Base-by-base conservation (phyloP, 176 grass and related monocot genomes). In the Olyra latifolia region DNA sequence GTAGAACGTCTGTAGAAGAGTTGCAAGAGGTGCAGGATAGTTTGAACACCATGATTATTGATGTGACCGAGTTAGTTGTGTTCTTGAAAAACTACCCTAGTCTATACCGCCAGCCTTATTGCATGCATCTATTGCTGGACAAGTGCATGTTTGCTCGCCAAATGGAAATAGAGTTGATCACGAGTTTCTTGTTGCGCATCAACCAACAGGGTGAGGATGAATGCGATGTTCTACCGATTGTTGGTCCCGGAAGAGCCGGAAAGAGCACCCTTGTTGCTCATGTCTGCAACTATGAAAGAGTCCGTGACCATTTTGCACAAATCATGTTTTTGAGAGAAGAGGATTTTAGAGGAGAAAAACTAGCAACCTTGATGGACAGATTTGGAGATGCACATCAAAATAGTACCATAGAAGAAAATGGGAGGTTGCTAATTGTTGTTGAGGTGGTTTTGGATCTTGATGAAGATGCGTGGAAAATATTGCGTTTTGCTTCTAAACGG, bases 181-280 rank as follows among this genome's bases (percentile, higher is more conserved):
- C 69, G 0, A 56, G 56, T 0, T 80, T 80, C 16, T 0, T 80
- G 23, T 9, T 80, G 48, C 46, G 24, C 0, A 24, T 1, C 8
- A 17, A 78, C 4, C 19, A 9, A 9, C 22, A 20, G 14, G 17
- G 7, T 63, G 10, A 0, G 1, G 16, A 25, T 17, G 32, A 25
- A 7, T 3, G 16, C 1, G 61, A 16, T n/a, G 29, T 66, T 46
- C 7, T 79, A 2, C 76, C 76, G 0, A 4, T 79, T 16, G 8
- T 80, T 2, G 76, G 76, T 17, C 61, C 76, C 0, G 20, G 7
- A 0, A 66, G 2, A 66, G 46, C 53, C 0, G 79, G 79, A 3
- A 87, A 83, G 52, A 87, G 62, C 16, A 87, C 68, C 3, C 79
- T 87, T 44, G 63, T 63, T 0, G 53, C 67, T 25, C 85, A 87